Evolutionary conservation across 371 early-diverging fungal species (phyloP).

Genomic region (Zopfochytrium polystomum): DNA sequence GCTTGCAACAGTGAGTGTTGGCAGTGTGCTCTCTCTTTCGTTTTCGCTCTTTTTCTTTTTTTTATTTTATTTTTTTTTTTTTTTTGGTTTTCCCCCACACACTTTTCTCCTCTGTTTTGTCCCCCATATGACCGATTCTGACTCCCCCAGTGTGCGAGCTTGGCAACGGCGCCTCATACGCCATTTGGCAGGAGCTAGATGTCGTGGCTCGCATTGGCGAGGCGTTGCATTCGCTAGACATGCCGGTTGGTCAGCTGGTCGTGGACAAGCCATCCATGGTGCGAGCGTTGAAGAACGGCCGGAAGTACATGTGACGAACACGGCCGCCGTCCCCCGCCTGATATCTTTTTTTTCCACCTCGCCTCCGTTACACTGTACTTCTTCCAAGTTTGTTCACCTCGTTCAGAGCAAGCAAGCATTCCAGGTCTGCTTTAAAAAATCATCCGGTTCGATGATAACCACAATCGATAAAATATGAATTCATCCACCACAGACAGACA

Average conservation of each 20-base stretch:
- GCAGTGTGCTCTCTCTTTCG: too few species aligned
- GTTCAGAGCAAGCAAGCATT: not conserved
- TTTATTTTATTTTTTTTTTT: too few species aligned
- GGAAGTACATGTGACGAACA: slow-evolving; percentile 6
- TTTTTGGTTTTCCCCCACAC: too few species aligned
- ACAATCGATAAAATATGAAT: not conserved
- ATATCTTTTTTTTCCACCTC: not conserved
- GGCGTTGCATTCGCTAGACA: slow-evolving; percentile 18
- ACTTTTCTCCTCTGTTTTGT: too few species aligned
- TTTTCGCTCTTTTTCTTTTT: too few species aligned
- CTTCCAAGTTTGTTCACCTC: not conserved
- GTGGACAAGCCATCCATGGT: slow-evolving; percentile 18
- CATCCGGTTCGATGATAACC: not conserved
- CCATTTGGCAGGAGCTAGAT: slow-evolving; percentile 31
- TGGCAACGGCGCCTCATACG: slow-evolving; percentile 21
- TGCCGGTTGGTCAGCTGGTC: slow-evolving; percentile 13
- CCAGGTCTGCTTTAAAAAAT: not conserved
- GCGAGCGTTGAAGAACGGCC: not conserved
- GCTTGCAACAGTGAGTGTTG: too few species aligned
- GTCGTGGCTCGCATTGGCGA: slow-evolving; percentile 29
- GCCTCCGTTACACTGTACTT: not conserved
- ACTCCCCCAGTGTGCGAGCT: slow-evolving; percentile 16
- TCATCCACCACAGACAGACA: not conserved
- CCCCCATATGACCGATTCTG: too few species aligned
- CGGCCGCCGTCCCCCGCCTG: not conserved